Base-by-base conservation (phyloP, 768 basidiomycete genomes). In the Phylloporus rhodoxanthus region DNA sequence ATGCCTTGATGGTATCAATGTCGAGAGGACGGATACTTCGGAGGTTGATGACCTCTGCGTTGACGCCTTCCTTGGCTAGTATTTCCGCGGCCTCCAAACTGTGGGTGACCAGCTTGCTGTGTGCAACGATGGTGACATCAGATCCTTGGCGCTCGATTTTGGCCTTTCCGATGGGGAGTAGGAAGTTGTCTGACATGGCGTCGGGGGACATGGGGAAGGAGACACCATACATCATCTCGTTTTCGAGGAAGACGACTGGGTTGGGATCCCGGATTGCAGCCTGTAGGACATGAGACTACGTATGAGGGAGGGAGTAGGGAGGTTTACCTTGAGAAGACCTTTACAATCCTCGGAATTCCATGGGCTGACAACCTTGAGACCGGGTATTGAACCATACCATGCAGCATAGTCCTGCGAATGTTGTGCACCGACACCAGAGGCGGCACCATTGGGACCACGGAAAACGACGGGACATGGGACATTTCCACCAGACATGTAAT, bases 401-500 rank as follows among this genome's bases (percentile, higher is more conserved):
- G 92, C 84, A 30, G 92, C 89, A 61, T 93, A 99, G 66, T 97
- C 95, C 70, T 98, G 95, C 15, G 92, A 96, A 67, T 98, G 95
- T 71, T 98, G 95, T 20, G 95, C 95, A 36, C 60, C 96, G 34
- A 99, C 96, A 79, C 96, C 96, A 44, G 94, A 71, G 43, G 96
- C 96, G 43, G 96, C 96, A 67, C 96, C 96, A 69, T 99, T 99
- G 54, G 96, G 96, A 45, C 96, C 96, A 72, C 96, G 91, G 86
- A 99, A 99, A 47, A 97, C 95, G 55, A 99, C 90, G 20, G 96
- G 93, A 75, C 95, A 98, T 10, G 93, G 90, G 15, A 97, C 94
- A 63, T 93, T 97, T 56, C 96, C 96, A 51, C 96, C 96, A 33
- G 96, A 98, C 96, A 99, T 99, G 81, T 99, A 99, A 73, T 97